Conservation (phyloP, 2,329 filamentous ascomycete species). For the Teratosphaeriaceae sp. region DNA sequence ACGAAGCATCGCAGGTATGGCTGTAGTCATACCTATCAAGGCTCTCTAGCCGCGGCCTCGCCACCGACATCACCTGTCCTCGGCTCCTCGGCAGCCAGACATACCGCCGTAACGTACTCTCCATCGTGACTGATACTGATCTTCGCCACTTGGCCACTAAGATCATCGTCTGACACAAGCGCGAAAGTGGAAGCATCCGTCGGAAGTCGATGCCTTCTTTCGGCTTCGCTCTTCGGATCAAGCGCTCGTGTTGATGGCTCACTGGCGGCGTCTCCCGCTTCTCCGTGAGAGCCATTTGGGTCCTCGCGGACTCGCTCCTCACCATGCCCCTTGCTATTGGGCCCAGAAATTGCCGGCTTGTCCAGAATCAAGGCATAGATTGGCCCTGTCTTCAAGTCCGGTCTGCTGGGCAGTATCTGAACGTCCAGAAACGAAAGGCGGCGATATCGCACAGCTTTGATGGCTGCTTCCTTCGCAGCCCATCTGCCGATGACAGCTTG, state of each 20-base stretch:
- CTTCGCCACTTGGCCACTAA: slow-evolving; percentile 50
- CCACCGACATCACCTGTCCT: slow-evolving; percentile 23
- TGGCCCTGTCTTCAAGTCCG: slow-evolving; percentile 49
- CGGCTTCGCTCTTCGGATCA: background rate
- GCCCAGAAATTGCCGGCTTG: slow-evolving; percentile 5
- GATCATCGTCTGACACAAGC: slow-evolving; percentile 6
- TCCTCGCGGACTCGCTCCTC: no score
- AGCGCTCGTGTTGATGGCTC: background rate
- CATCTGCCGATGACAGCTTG: slow-evolving; percentile 29
- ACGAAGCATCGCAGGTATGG: no score
- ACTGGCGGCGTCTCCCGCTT: no score
- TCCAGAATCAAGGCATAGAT: slow-evolving; percentile 61
- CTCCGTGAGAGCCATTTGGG: no score
- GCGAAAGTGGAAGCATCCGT: no score
- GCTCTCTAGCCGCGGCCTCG: slow-evolving; percentile 18
- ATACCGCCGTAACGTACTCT: slow-evolving; percentile 69
- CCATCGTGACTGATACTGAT: slow-evolving; percentile 85
- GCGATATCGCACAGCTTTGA: slow-evolving; percentile 34
- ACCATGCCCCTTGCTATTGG: no score
- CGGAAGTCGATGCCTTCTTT: background rate
- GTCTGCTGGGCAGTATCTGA: slow-evolving; percentile 27
- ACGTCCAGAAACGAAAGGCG: slow-evolving; percentile 31
- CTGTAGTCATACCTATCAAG: background rate
- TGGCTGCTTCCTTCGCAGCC: slow-evolving; percentile 46
- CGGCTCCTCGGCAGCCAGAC: slow-evolving; percentile 43